A percentile compares a stretch with the other conserved stretches of the same genome.
Conservation (phyloP, 805 yeast species). For the Hanseniaspora pseudoguilliermondii region DNA sequence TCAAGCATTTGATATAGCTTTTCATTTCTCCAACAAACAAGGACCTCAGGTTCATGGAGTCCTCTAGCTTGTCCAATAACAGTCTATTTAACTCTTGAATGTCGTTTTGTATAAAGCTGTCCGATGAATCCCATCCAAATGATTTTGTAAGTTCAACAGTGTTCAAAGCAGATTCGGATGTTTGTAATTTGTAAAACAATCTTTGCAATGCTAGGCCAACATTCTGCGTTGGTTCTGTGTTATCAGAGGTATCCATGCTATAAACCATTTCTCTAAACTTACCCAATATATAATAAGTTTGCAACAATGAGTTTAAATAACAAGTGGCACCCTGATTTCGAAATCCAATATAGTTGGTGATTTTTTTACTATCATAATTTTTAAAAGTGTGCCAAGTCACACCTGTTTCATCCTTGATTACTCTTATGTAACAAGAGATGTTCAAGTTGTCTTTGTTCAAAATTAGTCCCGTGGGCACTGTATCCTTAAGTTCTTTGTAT, state of each 20-base stretch:
- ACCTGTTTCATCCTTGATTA: constrained; percentile 82
- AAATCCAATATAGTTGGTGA: constrained; percentile 84
- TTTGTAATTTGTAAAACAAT: constrained; percentile 66
- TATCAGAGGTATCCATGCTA: constrained; percentile 63
- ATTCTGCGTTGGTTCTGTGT: constrained; percentile 38
- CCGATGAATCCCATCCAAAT: constrained; percentile 94
- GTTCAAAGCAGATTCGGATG: constrained; percentile 63
- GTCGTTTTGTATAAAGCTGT: constrained; percentile 95
- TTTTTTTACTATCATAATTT: constrained; percentile 74
- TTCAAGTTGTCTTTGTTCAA: constrained; percentile 42
- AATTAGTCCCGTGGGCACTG: constrained; percentile 33
- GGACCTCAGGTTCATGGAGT: constrained; percentile 69
- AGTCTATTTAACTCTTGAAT: constrained; percentile 93
- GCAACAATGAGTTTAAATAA: constrained; percentile 81
- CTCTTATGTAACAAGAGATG: constrained; percentile 63
- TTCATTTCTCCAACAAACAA: constrained; percentile 95
- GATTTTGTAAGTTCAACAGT: constrained; percentile 79
- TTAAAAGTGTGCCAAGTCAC: constrained; percentile 83
- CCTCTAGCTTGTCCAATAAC: constrained; percentile 84
- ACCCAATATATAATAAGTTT: constrained; percentile 78
- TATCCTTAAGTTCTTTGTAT: constrained; percentile 23
- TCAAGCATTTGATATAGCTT: constrained; percentile 79
- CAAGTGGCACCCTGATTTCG: constrained; percentile 98
- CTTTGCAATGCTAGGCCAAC: constrained; percentile 82
- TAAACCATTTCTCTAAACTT: constrained; percentile 75